Evolutionary conservation across 2,329 filamentous ascomycete species (phyloP).

Genomic region (Trichoderma sp.): DNA sequence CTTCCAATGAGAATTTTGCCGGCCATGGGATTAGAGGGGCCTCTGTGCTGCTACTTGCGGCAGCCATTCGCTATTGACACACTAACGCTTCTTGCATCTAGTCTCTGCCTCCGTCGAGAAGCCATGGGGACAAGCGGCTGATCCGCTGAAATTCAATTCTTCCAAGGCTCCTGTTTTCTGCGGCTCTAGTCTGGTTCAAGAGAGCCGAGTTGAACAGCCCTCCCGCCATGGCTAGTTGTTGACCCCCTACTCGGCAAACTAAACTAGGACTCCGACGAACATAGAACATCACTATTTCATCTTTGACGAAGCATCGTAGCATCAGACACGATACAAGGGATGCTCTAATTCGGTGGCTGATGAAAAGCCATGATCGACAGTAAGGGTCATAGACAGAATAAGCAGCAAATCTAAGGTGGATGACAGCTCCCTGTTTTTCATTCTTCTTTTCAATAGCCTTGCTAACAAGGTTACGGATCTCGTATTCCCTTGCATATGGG

Average conservation of each 20-base stretch:
- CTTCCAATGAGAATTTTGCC: neutral
- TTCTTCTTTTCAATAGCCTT: constrained; percentile 3
- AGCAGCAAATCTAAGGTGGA: neutral
- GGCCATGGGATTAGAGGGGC: neutral
- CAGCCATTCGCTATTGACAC: neutral
- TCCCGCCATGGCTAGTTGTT: neutral
- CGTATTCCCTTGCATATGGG: constrained; percentile 22
- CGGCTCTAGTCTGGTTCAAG: neutral
- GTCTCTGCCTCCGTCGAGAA: neutral
- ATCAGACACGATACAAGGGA: neutral
- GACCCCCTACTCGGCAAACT: neutral
- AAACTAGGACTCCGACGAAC: neutral
- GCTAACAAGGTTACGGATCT: constrained; percentile 21
- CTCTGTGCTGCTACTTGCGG: neutral
- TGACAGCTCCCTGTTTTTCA: neutral
- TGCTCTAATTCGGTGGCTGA: neutral
- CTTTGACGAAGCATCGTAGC: neutral
- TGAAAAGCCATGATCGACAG: neutral
- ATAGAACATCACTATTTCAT: neutral
- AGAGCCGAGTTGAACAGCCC: neutral
- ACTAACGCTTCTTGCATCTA: neutral
- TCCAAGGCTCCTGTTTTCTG: neutral
- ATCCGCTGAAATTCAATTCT: constrained; percentile 10
- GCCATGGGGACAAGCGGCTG: neutral
- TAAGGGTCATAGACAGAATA: neutral